These are phyloP conservation scores for Xylaria intraflava DNA, from an alignment of 495 filamentous ascomycete genomes.

Conservation along the genomic window DNA sequence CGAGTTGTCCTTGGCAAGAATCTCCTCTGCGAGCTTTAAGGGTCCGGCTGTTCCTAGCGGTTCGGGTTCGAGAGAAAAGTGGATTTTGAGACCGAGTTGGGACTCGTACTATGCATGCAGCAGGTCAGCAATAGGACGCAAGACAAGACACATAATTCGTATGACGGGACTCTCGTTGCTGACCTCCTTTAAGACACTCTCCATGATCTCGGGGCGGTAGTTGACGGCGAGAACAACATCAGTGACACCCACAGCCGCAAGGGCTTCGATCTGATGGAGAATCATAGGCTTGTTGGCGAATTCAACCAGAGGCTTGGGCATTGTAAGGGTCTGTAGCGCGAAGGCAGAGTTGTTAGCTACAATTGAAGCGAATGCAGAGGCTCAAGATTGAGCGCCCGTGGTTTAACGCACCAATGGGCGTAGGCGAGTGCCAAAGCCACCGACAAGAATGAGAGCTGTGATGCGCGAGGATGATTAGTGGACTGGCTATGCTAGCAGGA, in stretches of 20 bases:
- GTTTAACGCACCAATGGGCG: conserved; percentile 81
- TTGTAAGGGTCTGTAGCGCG: conserved; percentile 72
- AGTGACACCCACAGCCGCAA: conserved; percentile 92
- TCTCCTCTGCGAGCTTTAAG: conserved; percentile 90
- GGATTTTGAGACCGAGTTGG: conserved; percentile 86
- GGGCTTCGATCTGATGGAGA: conserved; percentile 90
- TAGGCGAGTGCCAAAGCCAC: conserved; percentile 97
- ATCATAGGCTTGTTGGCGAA: conserved; percentile 99
- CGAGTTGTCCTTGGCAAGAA: conserved; percentile 83
- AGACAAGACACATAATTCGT: conserved; percentile 3
- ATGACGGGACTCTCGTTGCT: conserved; percentile 16
- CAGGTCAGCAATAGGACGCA: conserved; percentile 8
- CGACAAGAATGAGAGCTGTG: conserved; percentile 96
- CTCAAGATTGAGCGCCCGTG: neutral
- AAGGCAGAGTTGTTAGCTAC: conserved; percentile 19
- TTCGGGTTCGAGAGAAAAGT: conserved; percentile 93
- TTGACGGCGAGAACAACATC: conserved; percentile 98
- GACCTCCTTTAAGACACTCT: conserved; percentile 51
- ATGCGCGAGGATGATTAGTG: conserved; percentile 24
- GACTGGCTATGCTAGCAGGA: neutral
- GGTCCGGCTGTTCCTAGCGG: conserved; percentile 94
- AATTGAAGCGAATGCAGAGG: neutral
- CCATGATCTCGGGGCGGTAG: conserved; percentile 97
- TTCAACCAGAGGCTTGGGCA: conserved; percentile 95
- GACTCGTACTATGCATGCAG: conserved; percentile 65